Conservation (phyloP, 1,139 yeast genomes). For the Entelexis paramagnoliae region DNA sequence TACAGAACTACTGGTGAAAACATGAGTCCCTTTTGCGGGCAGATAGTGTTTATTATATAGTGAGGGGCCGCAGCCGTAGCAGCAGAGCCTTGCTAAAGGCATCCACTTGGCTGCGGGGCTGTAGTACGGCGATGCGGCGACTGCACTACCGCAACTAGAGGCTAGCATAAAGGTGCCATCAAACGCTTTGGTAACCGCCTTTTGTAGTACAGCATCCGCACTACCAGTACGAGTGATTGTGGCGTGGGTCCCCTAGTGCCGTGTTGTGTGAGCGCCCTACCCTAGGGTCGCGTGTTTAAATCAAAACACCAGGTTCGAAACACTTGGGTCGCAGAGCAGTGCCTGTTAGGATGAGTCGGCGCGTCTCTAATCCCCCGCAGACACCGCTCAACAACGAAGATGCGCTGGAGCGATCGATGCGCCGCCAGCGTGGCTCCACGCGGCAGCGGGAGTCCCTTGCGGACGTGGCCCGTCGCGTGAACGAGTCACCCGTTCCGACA, state of each 20-base stretch:
- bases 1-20: too few relatives aligned
- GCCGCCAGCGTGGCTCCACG: conserved; percentile 14
- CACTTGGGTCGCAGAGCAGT: neutral
- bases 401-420: conserved; percentile 13
- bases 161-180: too few relatives aligned
- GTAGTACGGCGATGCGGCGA: too few relatives aligned
- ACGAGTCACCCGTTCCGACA: conserved; percentile 16
- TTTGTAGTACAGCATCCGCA: too few relatives aligned
- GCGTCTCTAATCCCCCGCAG: conserved; percentile 9
- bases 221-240: too few relatives aligned
- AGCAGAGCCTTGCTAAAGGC: too few relatives aligned
- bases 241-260: neutral
- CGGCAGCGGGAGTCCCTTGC: conserved; percentile 11
- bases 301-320: neutral
- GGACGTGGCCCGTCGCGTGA: conserved; percentile 16
- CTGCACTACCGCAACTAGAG: too few relatives aligned
- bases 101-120: too few relatives aligned
- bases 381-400: conserved; percentile 19
- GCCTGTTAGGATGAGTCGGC: neutral
- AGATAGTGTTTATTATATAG: too few relatives aligned
- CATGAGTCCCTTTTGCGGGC: too few relatives aligned
- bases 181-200: too few relatives aligned
- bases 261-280: neutral
- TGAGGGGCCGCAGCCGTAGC: too few relatives aligned
- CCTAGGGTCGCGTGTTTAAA: neutral